phyloP scores from a whole-genome alignment of 108 stramenopile genomes.

The Conticribra weissflogii region DNA sequence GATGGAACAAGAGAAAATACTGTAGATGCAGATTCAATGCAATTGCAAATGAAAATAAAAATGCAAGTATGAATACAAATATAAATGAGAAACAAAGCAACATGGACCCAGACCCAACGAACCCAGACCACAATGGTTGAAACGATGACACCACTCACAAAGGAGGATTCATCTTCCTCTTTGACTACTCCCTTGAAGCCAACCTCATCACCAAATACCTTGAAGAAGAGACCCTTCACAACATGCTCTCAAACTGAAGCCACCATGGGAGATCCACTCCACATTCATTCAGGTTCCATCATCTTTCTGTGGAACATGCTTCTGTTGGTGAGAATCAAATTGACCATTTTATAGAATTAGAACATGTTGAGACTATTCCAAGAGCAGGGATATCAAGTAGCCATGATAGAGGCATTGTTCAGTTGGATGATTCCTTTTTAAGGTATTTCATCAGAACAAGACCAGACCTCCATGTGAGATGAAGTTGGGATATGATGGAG shows the following conservation, averaged over 20 bases:
- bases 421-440: conserved; percentile 66
- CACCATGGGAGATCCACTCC: conserved; percentile 79
- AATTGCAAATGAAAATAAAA: too few relatives aligned
- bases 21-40: too few relatives aligned
- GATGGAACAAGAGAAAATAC: neutral
- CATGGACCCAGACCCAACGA: neutral
- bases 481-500: conserved; percentile 60
- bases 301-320: conserved; percentile 64
- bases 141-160: conserved; percentile 24
- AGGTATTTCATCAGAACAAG: conserved; percentile 65
- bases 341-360: conserved; percentile 57
- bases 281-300: conserved; percentile 54
- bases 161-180: conserved; percentile 64
- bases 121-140: neutral
- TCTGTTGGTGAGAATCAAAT: conserved; percentile 73
- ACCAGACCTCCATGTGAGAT: conserved; percentile 63
- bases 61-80: too few relatives aligned
- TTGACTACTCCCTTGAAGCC: conserved; percentile 82
- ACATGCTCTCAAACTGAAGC: conserved; percentile 72
- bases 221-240: conserved; percentile 80
- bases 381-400: conserved; percentile 56
- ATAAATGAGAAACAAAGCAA: neutral
- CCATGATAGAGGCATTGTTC: conserved; percentile 52
- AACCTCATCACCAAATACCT: conserved; percentile 86
- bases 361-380: conserved; percentile 36